Conservation (phyloP, 2,329 filamentous ascomycete species). For the Knoxdaviesia capensis region DNA sequence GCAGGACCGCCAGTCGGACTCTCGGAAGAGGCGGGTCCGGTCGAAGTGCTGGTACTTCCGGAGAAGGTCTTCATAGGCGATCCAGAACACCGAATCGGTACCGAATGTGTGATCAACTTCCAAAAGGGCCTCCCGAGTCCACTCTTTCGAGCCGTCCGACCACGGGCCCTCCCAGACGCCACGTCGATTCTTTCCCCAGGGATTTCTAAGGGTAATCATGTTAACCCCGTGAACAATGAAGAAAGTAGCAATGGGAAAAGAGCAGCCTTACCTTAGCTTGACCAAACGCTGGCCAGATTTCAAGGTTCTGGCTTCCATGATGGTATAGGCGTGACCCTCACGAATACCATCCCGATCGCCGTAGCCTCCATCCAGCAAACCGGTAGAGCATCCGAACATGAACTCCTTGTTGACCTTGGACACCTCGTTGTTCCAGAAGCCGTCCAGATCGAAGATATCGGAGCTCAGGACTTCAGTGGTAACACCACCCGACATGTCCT, state of each 20-base stretch:
- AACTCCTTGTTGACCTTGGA: slow-evolving; percentile 64
- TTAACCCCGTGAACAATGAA: not conserved
- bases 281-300: slow-evolving; percentile 32
- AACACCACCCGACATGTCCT: slow-evolving; percentile 42
- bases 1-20: slow-evolving; percentile 34
- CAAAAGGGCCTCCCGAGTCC: slow-evolving; percentile 34
- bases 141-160: slow-evolving; percentile 40
- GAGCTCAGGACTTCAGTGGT: slow-evolving; percentile 44
- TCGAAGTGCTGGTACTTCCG: slow-evolving; percentile 42
- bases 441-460: slow-evolving; percentile 41
- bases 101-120: slow-evolving; percentile 39
- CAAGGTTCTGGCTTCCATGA: slow-evolving; percentile 15
- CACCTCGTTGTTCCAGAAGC: slow-evolving; percentile 62
- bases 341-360: slow-evolving; percentile 34
- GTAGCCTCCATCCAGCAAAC: slow-evolving; percentile 20
- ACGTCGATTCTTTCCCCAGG: slow-evolving; percentile 28
- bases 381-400: slow-evolving; percentile 39
- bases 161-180: slow-evolving; percentile 39
- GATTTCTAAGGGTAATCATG: slow-evolving; percentile 20
- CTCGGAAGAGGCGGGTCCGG: slow-evolving; percentile 39
- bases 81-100: slow-evolving; percentile 44
- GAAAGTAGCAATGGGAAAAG: not conserved
- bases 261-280: slow-evolving; percentile 21
- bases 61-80: slow-evolving; percentile 39
- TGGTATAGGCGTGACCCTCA: slow-evolving; percentile 39